These are phyloP conservation scores for Lactarius pseudohatsudake DNA, from an alignment of 768 basidiomycete species.

Conservation along the genomic window DNA sequence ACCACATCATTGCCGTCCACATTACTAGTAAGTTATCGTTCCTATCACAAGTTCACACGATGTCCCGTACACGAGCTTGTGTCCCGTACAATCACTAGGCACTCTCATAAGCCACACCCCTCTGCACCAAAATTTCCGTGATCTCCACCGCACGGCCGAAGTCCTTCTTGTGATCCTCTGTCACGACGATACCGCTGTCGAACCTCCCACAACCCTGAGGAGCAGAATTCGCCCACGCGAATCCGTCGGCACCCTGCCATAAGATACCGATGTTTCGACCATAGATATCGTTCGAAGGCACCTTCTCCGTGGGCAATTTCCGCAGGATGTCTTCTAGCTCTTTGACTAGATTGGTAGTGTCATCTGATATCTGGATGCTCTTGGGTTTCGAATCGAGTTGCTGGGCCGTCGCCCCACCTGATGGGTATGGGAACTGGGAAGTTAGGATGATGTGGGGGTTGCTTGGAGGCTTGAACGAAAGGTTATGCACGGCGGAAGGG, in stretches of 20 bases:
- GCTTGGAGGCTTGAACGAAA: conserved; percentile 44
- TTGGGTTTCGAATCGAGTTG: conserved; percentile 46
- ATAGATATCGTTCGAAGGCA: conserved; percentile 68
- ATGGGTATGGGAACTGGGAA: conserved; percentile 51
- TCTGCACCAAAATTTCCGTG: conserved; percentile 48
- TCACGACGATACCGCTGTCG: conserved; percentile 46
- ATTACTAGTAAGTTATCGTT: not conserved
- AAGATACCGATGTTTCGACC: conserved; percentile 65
- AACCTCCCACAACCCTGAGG: conserved; percentile 62
- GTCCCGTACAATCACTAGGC: not conserved
- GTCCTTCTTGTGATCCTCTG: conserved; percentile 60
- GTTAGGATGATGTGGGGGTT: conserved; percentile 46
- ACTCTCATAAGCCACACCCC: conserved; percentile 27
- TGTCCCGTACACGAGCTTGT: not conserved
- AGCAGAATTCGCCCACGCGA: conserved; percentile 62
- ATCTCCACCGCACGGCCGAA: conserved; percentile 73
- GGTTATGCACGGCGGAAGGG: conserved; percentile 52
- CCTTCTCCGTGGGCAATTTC: conserved; percentile 51
- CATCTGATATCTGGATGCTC: conserved; percentile 39
- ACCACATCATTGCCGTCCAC: not conserved
- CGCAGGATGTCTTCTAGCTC: conserved; percentile 64
- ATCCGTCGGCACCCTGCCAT: conserved; percentile 51
- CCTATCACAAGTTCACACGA: not conserved
- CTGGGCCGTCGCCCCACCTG: conserved; percentile 46
- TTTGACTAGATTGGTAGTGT: conserved; percentile 45